These are phyloP conservation scores for Byssothecium circinans DNA, from an alignment of 2,329 filamentous ascomycete genomes.

Conservation along the genomic window DNA sequence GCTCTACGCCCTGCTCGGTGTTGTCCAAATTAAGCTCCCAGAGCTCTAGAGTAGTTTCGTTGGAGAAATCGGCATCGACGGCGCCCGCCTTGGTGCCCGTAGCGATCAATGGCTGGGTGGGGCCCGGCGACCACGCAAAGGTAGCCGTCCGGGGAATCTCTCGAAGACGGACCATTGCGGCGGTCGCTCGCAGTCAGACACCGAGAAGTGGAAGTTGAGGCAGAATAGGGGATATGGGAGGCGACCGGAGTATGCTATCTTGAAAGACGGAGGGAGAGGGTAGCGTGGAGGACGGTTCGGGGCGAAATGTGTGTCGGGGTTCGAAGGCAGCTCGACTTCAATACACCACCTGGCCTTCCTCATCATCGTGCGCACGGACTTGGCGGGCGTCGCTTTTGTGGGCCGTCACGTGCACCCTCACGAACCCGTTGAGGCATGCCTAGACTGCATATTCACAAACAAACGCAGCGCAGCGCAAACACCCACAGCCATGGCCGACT, in stretches of 20 bases:
- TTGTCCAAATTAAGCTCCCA: conserved; percentile 90
- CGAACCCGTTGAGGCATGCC: background rate
- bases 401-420: conserved; percentile 14
- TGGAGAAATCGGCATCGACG: conserved; percentile 95
- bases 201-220: conserved; percentile 6
- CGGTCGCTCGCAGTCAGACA: conserved; percentile 33
- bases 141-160: conserved; percentile 96
- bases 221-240: conserved; percentile 19
- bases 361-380: conserved; percentile 23
- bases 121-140: conserved; percentile 91
- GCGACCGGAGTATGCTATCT: conserved; percentile 13
- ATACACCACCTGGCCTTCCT: conserved; percentile 41
- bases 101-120: conserved; percentile 77
- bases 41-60: conserved; percentile 92
- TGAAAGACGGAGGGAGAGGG: conserved; percentile 8
- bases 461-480: conserved; percentile 1
- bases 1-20: conserved; percentile 73
- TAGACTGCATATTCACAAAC: too few species aligned
- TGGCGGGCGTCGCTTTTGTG: conserved; percentile 8
- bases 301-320: conserved; percentile 23
- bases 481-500: conserved; percentile 70
- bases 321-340: conserved; percentile 33
- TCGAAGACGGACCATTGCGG: conserved; percentile 86
- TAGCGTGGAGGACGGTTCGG: conserved; percentile 19
- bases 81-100: conserved; percentile 94